Conservation (phyloP, 2,329 filamentous ascomycete species). For the Sarocladiaceae sp. region DNA sequence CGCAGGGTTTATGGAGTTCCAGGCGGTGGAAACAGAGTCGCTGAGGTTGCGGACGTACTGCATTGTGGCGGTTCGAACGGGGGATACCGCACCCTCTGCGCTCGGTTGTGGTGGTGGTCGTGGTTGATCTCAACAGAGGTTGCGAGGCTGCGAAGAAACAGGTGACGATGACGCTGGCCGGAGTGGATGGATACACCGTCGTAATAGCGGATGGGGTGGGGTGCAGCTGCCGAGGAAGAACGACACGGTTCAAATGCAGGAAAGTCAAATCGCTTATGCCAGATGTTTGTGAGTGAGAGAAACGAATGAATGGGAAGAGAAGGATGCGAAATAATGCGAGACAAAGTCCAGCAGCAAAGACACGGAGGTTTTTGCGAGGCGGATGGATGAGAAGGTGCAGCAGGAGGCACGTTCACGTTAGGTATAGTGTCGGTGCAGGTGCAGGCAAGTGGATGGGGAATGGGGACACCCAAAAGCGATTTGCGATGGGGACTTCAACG, state of each 20-base stretch:
- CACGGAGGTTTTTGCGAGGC: background rate
- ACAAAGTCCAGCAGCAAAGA: background rate
- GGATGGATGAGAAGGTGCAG: background rate
- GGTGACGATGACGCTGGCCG: background rate
- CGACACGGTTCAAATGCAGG: background rate
- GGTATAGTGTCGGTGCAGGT: background rate
- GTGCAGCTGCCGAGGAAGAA: too few relatives aligned
- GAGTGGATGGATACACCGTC: too few relatives aligned
- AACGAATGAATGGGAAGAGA: background rate
- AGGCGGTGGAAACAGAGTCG: conserved; percentile 94
- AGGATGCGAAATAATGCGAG: too few relatives aligned
- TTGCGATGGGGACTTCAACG: too few relatives aligned
- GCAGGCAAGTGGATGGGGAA: background rate
- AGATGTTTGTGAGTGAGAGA: background rate
- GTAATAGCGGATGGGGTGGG: too few relatives aligned
- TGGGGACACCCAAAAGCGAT: too few relatives aligned
- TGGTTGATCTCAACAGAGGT: too few relatives aligned
- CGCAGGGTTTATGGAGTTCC: conserved; percentile 98
- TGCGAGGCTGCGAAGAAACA: too few relatives aligned
- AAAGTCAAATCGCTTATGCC: background rate
- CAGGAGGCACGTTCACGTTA: too few relatives aligned
- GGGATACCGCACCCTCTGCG: background rate
- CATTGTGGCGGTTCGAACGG: conserved; percentile 53
- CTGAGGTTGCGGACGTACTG: conserved; percentile 97
- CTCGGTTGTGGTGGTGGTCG: background rate